A percentile compares a stretch with the other conserved stretches of the same genome.
Evolutionary conservation across 257 asterid genomes (phyloP).

Genomic region (Henckelia pumila): DNA sequence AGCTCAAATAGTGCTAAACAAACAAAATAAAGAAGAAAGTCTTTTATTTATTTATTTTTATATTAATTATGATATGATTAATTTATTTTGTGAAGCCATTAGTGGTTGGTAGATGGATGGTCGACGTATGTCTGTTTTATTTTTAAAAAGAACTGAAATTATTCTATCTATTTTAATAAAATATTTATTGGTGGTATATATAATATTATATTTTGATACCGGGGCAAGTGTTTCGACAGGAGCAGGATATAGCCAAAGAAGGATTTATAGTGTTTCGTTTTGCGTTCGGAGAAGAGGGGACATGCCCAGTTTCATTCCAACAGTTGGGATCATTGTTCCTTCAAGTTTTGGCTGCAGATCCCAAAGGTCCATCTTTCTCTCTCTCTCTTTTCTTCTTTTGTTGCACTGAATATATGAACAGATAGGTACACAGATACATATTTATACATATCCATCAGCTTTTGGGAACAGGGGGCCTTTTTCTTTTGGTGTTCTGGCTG

Average conservation of each 20-base stretch:
- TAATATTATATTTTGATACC: neutral
- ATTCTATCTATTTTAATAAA: no score
- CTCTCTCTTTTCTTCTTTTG: slow-evolving; percentile 4
- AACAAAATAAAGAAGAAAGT: no score
- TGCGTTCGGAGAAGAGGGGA: neutral
- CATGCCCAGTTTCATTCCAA: slow-evolving; percentile 25
- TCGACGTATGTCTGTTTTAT: no score
- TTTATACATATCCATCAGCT: neutral
- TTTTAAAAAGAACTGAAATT: no score
- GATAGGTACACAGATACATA: neutral
- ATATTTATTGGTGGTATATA: no score
- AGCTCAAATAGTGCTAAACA: no score
- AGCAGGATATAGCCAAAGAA: neutral
- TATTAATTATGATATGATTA: no score
- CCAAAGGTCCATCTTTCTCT: slow-evolving; percentile 33
- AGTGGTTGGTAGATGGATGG: no score
- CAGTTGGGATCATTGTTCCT: slow-evolving; percentile 36
- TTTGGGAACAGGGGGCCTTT: neutral
- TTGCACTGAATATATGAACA: no score
- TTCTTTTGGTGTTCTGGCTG: neutral
- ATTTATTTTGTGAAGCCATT: no score
- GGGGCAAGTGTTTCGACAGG: neutral
- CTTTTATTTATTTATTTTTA: no score
- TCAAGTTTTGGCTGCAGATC: slow-evolving; percentile 38
- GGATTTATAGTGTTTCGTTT: neutral